Evolutionary conservation across 352 stramenopile genomes (phyloP), one percentile per base, ranked within the genome.

Genomic region (Globisporangium lucens): DNA sequence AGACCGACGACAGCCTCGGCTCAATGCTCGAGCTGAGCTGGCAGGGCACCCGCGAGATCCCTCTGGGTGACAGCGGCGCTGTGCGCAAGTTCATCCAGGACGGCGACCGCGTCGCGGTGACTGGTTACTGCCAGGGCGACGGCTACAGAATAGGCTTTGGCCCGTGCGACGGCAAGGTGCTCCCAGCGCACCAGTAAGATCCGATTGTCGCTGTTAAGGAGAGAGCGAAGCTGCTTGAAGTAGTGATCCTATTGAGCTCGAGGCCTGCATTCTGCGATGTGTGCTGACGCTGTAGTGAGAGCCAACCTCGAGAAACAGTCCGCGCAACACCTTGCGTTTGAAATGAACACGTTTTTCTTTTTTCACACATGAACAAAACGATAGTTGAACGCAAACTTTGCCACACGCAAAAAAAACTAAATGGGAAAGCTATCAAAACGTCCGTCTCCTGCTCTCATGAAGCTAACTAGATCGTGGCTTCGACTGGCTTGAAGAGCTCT

Each of bases 21-120:
- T 98, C 91, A 56, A 98, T 99, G 93, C 80, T 99, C 35, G 97
- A 99, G 76, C 75, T 99, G 63, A 98, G 86, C 74, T 99, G 97
- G 95, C 97, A 98, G 66, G 95, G 94, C 60, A 94, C 84, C 60
- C 80, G 82, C 22, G 81, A 94, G 1, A 79, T 98, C 43, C 63
- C 75, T 17, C 78, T 98, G 24, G 83, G 80, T 56, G 82, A 91
- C 60, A 83, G 68, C 41, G 89, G 90, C 30, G 62, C 86, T 46
- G 82, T 78, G 47, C 87, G 96, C 67, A 98, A 98, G 77, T 99
- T 99, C 79, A 80, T 99, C 61, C 79, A 98, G 74, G 97, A 99
- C 77, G 93, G 94, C 51, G 96, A 99, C 76, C 90, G 81, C 17
- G 85, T 99, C 38, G 82, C 90, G n/a, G 89, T 99, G 66, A 83